These are phyloP conservation scores for Mortierella sp. DNA, from an alignment of 371 early-diverging fungal species.

Conservation along the genomic window DNA sequence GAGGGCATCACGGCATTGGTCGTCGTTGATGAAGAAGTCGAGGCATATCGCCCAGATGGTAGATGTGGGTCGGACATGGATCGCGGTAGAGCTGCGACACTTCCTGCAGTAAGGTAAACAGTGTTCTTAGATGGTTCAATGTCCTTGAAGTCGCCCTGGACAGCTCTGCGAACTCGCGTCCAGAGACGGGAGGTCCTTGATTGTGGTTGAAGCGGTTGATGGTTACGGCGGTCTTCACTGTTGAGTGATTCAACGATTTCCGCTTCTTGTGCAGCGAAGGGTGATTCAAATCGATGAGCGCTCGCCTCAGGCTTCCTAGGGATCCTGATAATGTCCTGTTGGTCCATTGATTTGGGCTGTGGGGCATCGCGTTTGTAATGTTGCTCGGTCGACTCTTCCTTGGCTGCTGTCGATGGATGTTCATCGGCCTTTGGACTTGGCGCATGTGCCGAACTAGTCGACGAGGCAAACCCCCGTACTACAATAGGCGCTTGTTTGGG, in stretches of 20 bases:
- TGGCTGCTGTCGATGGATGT: not conserved
- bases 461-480: constrained; percentile 31
- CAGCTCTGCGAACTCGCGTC: constrained; percentile 30
- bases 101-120: constrained; percentile 25
- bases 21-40: constrained; percentile 20
- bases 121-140: constrained; percentile 9
- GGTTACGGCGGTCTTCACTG: not conserved
- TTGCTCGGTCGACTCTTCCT: not conserved
- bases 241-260: constrained; percentile 5
- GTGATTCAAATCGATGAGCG: not conserved
- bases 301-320: not conserved
- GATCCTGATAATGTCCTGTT: not conserved
- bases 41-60: constrained; percentile 11
- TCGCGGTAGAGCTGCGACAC: not conserved
- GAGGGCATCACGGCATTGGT: constrained; percentile 31
- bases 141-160: constrained; percentile 23
- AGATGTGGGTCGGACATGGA: constrained; percentile 27
- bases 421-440: not conserved
- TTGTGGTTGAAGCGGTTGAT: not conserved
- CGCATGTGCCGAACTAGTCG: not conserved
- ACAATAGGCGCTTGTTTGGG: constrained; percentile 17
- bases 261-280: not conserved
- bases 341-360: constrained; percentile 2
- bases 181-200: constrained; percentile 32
- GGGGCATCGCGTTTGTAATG: not conserved